Base-by-base conservation (phyloP, 192 early-diverging fungal species). In the Oehlia diaphana region DNA sequence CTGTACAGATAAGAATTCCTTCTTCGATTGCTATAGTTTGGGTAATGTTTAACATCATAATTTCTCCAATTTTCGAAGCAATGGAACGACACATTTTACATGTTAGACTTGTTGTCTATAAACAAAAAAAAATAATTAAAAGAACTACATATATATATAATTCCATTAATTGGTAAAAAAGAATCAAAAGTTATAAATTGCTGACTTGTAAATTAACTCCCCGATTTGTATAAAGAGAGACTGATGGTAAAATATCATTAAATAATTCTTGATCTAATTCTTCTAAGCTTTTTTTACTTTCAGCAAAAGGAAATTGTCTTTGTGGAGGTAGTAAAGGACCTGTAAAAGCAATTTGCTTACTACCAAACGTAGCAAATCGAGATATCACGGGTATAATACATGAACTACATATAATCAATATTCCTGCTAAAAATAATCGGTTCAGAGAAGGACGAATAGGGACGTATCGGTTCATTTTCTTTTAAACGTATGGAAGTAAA, bases 1-100 rank as follows among this genome's bases (percentile, higher is more conserved):
- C 10, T 67, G 26, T 26, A 72, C 71, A 72, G n/a, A 72, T 49
- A 26, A 50, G 42, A 49, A 50, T 72, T 13, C 42, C 42, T 49
- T 49, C 47, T 72, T 72, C 5, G 12, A 72, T 49, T 21, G 12
- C 47, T 39, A 50, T 28, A 5, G 13, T n/a, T 31, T 72, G 42
- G 12, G 71, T 72, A 49, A 9, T 0, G 49, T 72, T 72, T 72
- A 26, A 4, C 47, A 49, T n/a, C 47, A 72, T 14, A 26, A 42
- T 19, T n/a, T 72, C 19, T 42, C 33, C 23, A 28, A 72, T 50
- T 19, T 49, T 23, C 23, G n/a, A 37, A 6, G 71, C 71, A 26
- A 72, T 49, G 8, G 37, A 23, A 42, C 16, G 37, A 23, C 71
- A 72, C 26, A 72, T 9, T 47, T 42, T 26, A 72, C 71, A 72